Percentiles rank a stretch among this genome's conserved stretches.
phyloP scores from a whole-genome alignment of 352 stramenopile genomes.

The Phytopythium mirpurense region DNA sequence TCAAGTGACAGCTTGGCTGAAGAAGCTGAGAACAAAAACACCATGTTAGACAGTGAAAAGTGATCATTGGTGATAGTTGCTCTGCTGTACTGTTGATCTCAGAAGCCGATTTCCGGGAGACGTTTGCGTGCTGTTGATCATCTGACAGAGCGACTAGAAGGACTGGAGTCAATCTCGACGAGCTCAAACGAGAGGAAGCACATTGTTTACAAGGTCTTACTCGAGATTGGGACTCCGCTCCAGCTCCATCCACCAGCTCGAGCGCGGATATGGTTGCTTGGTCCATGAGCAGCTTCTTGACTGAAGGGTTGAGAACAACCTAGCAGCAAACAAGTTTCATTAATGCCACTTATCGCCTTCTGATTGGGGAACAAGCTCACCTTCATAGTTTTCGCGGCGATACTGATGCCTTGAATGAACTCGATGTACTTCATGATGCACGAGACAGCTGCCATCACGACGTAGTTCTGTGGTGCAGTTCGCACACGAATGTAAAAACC shows the following conservation, averaged over 20 bases:
- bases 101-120: constrained; percentile 70
- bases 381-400: constrained; percentile 81
- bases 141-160: constrained; percentile 74
- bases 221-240: constrained; percentile 34
- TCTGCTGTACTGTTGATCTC: constrained; percentile 48
- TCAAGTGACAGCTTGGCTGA: constrained; percentile 66
- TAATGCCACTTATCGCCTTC: background rate
- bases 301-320: constrained; percentile 73
- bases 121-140: constrained; percentile 78
- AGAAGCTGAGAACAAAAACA: constrained; percentile 43
- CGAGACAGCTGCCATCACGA: constrained; percentile 73
- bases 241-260: constrained; percentile 58
- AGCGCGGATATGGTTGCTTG: constrained; percentile 71
- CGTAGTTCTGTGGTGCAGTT: constrained; percentile 63
- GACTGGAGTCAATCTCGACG: too few species aligned
- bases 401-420: constrained; percentile 81
- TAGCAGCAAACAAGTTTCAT: constrained; percentile 11
- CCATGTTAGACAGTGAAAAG: background rate
- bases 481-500: background rate
- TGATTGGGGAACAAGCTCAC: constrained; percentile 22
- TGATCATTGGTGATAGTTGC: constrained; percentile 4
- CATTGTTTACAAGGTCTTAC: constrained; percentile 13
- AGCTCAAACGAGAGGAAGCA: background rate
- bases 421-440: constrained; percentile 86
- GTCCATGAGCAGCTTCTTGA: constrained; percentile 74